Conservation (phyloP, 441 rosid genomes). For the Erodium chrysanthum region DNA sequence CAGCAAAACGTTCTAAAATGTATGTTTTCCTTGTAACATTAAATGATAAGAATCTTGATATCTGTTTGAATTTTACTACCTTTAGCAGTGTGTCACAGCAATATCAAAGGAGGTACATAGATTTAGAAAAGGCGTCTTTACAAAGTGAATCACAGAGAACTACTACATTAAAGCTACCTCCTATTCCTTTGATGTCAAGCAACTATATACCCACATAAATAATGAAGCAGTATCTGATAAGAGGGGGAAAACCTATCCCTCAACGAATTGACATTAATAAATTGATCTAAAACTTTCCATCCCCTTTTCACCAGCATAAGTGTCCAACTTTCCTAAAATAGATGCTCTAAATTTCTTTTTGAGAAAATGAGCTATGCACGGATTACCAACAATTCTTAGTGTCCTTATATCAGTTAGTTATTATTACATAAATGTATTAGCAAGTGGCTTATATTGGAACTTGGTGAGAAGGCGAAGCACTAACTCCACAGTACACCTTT, state of each 20-base stretch:
- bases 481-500: background rate
- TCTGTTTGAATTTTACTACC: background rate
- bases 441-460: background rate
- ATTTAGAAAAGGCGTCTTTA: too few relatives aligned
- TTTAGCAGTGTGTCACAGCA: background rate
- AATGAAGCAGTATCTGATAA: background rate
- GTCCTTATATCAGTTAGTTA: background rate
- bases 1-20: slow-evolving; percentile 46
- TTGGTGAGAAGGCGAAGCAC: background rate
- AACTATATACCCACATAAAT: background rate
- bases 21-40: slow-evolving; percentile 25
- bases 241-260: background rate
- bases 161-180: background rate
- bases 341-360: too few relatives aligned
- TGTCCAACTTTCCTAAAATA: background rate
- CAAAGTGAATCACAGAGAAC: background rate
- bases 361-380: too few relatives aligned
- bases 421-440: background rate
- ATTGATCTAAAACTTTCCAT: too few relatives aligned
- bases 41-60: background rate
- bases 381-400: background rate
- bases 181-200: background rate
- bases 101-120: background rate
- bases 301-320: background rate
- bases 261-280: background rate